Conservation (phyloP, 257 asterid genomes). For the Fraxinus cuspidata region DNA sequence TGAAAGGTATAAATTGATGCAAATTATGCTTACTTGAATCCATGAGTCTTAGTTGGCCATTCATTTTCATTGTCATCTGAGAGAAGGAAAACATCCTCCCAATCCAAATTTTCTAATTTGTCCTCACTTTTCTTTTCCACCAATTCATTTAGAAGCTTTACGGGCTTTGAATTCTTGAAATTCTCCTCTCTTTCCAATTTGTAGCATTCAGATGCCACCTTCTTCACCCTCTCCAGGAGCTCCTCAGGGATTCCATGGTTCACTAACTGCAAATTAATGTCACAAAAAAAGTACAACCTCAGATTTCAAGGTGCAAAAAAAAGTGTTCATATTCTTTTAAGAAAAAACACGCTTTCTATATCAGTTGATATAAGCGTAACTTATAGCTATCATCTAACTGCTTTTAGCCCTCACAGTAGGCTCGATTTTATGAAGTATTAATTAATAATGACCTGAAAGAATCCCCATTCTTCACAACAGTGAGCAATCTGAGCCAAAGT, state of each 20-base stretch:
- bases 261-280: slow-evolving; percentile 43
- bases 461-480: slow-evolving; percentile 90
- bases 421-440: neutral
- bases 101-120: slow-evolving; percentile 58
- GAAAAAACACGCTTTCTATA: neutral
- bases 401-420: too few species aligned
- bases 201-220: slow-evolving; percentile 59
- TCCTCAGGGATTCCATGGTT: slow-evolving; percentile 80
- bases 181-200: slow-evolving; percentile 55
- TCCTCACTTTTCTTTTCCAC: slow-evolving; percentile 41
- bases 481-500: slow-evolving; percentile 63
- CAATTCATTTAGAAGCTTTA: slow-evolving; percentile 46
- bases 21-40: slow-evolving; percentile 52
- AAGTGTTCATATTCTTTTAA: neutral
- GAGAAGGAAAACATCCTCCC: slow-evolving; percentile 90
- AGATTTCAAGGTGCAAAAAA: neutral
- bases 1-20: neutral
- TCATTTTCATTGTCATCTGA: slow-evolving; percentile 55
- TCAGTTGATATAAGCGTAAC: neutral
- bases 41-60: slow-evolving; percentile 58
- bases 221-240: slow-evolving; percentile 74
- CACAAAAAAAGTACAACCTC: neutral
- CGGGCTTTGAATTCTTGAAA: slow-evolving; percentile 60
- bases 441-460: slow-evolving; percentile 62
- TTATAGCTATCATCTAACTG: too few species aligned